Percentiles rank a stretch among this genome's conserved stretches.
Conservation (phyloP, 208 protist genomes). For the Leishmania braziliensis region DNA sequence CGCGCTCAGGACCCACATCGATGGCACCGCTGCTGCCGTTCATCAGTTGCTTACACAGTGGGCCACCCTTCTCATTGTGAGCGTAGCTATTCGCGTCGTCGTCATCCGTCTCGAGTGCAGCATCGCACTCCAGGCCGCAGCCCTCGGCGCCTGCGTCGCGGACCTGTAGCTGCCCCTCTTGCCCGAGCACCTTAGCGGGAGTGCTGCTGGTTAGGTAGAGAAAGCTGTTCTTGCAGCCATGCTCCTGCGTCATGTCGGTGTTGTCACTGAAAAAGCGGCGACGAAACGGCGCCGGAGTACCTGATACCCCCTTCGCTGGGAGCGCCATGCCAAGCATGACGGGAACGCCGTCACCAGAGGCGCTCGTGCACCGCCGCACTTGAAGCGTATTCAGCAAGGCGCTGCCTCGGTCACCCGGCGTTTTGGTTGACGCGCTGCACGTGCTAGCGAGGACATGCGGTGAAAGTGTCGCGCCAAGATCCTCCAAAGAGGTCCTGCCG, state of each 20-base stretch:
- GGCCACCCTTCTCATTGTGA: background rate
- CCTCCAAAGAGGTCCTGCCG: background rate
- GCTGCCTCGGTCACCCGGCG: background rate
- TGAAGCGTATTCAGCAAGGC: constrained; percentile 8
- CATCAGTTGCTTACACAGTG: background rate
- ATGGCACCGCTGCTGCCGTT: constrained; percentile 1
- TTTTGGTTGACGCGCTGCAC: background rate
- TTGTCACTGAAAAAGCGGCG: constrained; percentile 21
- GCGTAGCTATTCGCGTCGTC: background rate
- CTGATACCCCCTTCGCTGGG: background rate
- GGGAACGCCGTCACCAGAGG: constrained; percentile 3
- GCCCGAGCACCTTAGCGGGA: background rate
- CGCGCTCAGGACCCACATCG: background rate
- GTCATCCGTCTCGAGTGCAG: background rate
- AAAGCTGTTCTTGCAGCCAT: constrained; percentile 9
- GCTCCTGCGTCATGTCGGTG: background rate
- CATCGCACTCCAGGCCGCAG: background rate
- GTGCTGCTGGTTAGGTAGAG: constrained; percentile 7
- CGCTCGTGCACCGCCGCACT: constrained; percentile 25
- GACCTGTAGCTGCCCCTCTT: background rate
- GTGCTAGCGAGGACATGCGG: constrained; percentile 23
- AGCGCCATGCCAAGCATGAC: background rate
- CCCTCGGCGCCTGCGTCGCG: background rate
- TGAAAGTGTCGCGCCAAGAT: constrained; percentile 13
- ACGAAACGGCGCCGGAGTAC: constrained; percentile 6